Conservation (phyloP, 1,284 basidiomycete species). For the Veloporphyrellus conicus region DNA sequence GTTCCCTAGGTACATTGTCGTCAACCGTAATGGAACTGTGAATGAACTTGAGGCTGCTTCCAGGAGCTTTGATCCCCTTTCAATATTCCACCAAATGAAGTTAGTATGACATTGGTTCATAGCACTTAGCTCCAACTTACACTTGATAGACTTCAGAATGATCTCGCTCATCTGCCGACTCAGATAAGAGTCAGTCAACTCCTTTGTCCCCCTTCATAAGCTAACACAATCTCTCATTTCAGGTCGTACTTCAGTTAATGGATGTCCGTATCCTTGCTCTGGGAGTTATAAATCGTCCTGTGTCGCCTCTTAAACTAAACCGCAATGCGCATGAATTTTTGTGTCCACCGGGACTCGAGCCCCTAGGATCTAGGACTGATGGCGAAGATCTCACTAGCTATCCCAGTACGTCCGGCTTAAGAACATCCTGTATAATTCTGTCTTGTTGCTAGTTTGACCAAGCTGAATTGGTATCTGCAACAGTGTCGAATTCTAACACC, state of each 20-base stretch:
- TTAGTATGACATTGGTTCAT: conserved; percentile 30
- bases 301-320: conserved; percentile 55
- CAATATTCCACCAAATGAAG: conserved; percentile 71
- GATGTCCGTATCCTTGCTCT: conserved; percentile 72
- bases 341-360: conserved; percentile 62
- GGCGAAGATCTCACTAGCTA: background rate
- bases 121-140: conserved; percentile 1
- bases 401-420: background rate
- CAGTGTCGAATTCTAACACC: conserved; percentile 3
- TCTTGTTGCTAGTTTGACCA: background rate
- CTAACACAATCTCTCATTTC: conserved; percentile 6
- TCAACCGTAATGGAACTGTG: conserved; percentile 69
- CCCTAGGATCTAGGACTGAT: background rate
- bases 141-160: conserved; percentile 51
- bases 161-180: conserved; percentile 60
- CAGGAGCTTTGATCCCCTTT: conserved; percentile 60
- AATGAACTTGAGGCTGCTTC: conserved; percentile 66
- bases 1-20: conserved; percentile 56
- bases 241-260: conserved; percentile 65
- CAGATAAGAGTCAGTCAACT: conserved; percentile 47
- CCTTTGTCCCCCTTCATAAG: conserved; percentile 9
- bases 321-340: conserved; percentile 60
- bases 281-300: conserved; percentile 58
- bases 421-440: conserved; percentile 6
- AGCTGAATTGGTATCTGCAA: background rate